Evolutionary conservation across 352 stramenopile species (phyloP), one percentile per base, ranked within the genome.

Genomic region (Phytophthora ramorum): DNA sequence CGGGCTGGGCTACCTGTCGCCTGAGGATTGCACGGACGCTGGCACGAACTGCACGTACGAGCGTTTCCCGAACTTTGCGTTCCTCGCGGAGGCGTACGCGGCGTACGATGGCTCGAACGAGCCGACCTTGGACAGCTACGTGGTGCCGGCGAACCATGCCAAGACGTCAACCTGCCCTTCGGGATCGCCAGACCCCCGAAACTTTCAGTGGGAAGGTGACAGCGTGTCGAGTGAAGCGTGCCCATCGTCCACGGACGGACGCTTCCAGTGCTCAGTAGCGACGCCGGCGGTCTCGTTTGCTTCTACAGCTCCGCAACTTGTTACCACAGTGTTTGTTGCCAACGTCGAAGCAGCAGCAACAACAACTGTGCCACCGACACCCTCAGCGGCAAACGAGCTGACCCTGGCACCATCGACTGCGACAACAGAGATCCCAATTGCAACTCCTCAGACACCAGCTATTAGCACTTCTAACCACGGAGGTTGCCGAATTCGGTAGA

Each of bases 1-100:
- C 58, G 87, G 87, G 1, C 61, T 95, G 40, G 89, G 87, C 8
- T 95, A 91, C 68, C 83, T 93, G 13, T 60, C 63, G 16, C 87
- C 85, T 0, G 72, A 83, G 34, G 71, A 87, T 45, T 96, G 89
- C 58, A 78, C 91, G 34, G 71, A 78, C 13, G 44, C 40, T 38
- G 66, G 69, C 8, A 63, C 59, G 8, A 46, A 71, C 17, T 95
- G 89, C 71, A 47, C 58, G 10, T 96, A 76, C 37, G 51, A 78
- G 41, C 76, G 64, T 16, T 86, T 90, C 57, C 88, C 88, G 13
- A 90, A 90, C 55, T 94, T 91, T 37, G 34, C 92, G 16, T 64
- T 40, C 5, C 73, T 96, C 17, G 76, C 80, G 7, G 41, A 72
- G 46, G 69, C 67, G 10, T 92, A 85, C 53, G 49, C 52, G 8